Evolutionary conservation across 176 grass and related monocot species (phyloP).

Genomic region (Raddia guianensis): DNA sequence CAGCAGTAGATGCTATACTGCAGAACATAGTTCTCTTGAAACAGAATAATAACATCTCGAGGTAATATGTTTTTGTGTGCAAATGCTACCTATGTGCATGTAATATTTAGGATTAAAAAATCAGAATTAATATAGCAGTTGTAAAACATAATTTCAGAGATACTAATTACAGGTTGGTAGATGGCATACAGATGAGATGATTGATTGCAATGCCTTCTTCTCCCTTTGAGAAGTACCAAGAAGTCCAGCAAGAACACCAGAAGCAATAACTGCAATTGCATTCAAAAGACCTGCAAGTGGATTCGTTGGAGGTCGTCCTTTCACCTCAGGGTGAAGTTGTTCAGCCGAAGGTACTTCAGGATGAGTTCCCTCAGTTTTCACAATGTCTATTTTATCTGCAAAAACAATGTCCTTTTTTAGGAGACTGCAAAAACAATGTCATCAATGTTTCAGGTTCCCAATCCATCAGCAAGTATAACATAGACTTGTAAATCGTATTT

Average conservation of each 20-base stretch:
- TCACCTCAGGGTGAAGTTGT: conserved; percentile 33
- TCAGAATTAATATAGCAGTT: not conserved
- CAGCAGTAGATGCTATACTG: not conserved
- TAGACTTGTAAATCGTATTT: not conserved
- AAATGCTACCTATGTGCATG: not conserved
- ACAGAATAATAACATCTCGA: not conserved
- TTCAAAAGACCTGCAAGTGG: conserved; percentile 69
- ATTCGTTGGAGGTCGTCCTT: conserved; percentile 50
- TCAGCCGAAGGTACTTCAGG: conserved; percentile 42
- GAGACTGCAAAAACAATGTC: conserved; percentile 19
- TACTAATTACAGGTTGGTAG: conserved; percentile 38
- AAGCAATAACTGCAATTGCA: conserved; percentile 69
- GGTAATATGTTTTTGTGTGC: not conserved
- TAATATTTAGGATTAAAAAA: conserved; percentile 4
- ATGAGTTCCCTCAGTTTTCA: conserved; percentile 8
- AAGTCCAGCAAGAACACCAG: conserved; percentile 82
- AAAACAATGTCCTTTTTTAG: not conserved
- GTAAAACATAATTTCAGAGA: conserved; percentile 30
- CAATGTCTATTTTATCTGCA: conserved; percentile 42
- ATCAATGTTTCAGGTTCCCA: not conserved
- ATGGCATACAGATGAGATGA: conserved; percentile 71
- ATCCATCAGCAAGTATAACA: conserved; percentile 13
- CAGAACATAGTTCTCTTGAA: not conserved
- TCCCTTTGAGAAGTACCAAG: conserved; percentile 76
- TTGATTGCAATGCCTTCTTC: conserved; percentile 64